phyloP scores from a whole-genome alignment of 106 monocot genomes.

The Triglochin maritima region DNA sequence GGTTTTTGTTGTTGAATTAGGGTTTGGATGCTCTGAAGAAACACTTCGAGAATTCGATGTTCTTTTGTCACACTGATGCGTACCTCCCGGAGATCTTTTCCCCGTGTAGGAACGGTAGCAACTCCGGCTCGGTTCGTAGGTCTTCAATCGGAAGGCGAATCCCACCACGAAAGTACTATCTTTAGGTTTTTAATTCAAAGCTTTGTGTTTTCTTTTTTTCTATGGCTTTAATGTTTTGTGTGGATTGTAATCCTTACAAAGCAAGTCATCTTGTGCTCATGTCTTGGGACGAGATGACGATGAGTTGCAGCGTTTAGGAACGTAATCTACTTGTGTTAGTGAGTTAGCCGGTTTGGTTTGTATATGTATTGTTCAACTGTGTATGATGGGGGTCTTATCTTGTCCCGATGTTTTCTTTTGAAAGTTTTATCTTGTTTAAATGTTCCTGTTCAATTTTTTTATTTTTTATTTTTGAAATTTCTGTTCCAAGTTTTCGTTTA shows the following conservation, averaged over 20 bases:
- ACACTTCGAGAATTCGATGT: slow-evolving; percentile 16
- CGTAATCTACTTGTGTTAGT: no score
- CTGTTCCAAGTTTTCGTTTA: no score
- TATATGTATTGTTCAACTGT: no score
- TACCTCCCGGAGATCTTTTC: slow-evolving; percentile 17
- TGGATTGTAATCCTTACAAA: neutral
- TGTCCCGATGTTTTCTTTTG: no score
- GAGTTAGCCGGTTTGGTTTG: no score
- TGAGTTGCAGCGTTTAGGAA: no score
- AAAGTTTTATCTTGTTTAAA: no score
- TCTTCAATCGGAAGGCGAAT: neutral
- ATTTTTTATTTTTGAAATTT: no score
- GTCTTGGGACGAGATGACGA: neutral
- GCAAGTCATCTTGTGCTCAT: slow-evolving; percentile 3
- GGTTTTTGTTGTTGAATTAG: neutral
- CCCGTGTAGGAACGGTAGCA: slow-evolving; percentile 17
- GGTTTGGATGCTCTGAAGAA: slow-evolving; percentile 8
- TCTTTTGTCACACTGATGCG: slow-evolving; percentile 12
- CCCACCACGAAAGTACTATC: neutral
- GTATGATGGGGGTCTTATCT: no score
- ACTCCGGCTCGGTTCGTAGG: neutral
- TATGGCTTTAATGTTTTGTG: neutral
- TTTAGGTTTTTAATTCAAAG: neutral
- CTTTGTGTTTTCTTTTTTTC: neutral
- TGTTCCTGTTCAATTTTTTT: no score